These are phyloP conservation scores for Ceratocystis alfenasii DNA, from an alignment of 2,329 filamentous ascomycete species.

Conservation along the genomic window DNA sequence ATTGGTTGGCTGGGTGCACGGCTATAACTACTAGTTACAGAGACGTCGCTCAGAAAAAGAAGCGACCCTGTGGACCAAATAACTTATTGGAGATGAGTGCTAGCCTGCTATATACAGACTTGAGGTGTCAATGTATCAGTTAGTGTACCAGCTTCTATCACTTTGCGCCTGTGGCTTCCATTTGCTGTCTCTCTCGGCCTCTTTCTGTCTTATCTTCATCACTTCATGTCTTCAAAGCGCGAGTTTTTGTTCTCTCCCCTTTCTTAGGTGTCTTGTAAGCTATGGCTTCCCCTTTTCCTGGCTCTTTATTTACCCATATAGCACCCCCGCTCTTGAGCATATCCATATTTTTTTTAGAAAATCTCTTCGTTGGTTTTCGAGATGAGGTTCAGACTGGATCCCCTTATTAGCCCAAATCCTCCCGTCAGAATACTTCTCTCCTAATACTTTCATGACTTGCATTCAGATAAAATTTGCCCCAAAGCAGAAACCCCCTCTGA, in stretches of 20 bases:
- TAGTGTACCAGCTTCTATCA: not conserved
- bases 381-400: constrained; percentile 12
- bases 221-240: not conserved
- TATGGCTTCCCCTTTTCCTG: not conserved
- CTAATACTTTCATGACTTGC: not conserved
- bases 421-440: not conserved
- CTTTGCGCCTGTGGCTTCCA: not conserved
- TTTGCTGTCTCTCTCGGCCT: not conserved
- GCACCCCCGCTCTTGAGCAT: not conserved
- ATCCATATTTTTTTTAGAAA: not conserved
- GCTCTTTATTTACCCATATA: not conserved
- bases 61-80: not conserved
- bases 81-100: too few species aligned
- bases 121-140: too few species aligned
- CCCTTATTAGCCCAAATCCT: not conserved
- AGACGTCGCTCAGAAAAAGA: not conserved
- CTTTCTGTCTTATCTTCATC: not conserved
- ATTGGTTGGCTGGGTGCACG: not conserved
- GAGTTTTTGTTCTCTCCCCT: not conserved
- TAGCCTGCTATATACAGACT: too few species aligned
- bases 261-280: not conserved
- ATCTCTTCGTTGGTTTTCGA: not conserved
- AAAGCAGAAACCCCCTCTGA: not conserved
- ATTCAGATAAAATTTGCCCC: not conserved
- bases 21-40: not conserved